Evolutionary conservation across 2,329 filamentous ascomycete genomes (phyloP), one percentile per base, ranked within the genome.

Genomic region (Salinomyces thailandicus): DNA sequence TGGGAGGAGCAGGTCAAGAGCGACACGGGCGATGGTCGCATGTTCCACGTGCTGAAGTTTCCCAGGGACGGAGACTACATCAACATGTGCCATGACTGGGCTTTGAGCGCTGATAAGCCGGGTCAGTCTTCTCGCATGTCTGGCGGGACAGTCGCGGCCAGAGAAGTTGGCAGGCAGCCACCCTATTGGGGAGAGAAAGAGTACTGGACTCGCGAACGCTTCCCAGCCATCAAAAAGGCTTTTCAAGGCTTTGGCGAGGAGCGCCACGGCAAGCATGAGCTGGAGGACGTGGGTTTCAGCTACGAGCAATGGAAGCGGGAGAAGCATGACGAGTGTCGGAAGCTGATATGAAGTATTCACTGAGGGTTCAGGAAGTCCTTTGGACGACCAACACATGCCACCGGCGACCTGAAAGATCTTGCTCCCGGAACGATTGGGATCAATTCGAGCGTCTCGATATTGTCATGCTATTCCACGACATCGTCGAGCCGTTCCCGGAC

Each of bases 151-250:
- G 18, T 12, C 11, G 33, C 20, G 14, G 8, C 13, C 11, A 8
- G 9, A n/a, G 22, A 8, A n/a, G 57, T 61, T 11, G 79, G 80
- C 2, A 89, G 85, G 58, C 30, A 70, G 45, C 79, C 84, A 18
- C 79, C 79, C 2, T 63, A 62, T 17, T 95, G 87, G 86, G 70
- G 72, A 6, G 72, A 76, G 31, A 73, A 77, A 58, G 65, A 81
- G 48, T 73, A 76, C 35, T 93, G 84, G 84, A 71, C 81, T 52
- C 69, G 87, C 13, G 68, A 72, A 39, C 67, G 77, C 3, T 82
- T 81, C 48, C 68, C 72, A 0, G 68, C 77, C 9, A 82, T 87
- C 22, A 82, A 85, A 58, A 71, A 77, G 48, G 73, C 71, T 18
- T 95, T 91, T 55, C 72, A 79, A 39, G 66, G 71, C 43, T 63